phyloP scores from a whole-genome alignment of 257 asterid genomes.

The Parsonsia alboflavescens region DNA sequence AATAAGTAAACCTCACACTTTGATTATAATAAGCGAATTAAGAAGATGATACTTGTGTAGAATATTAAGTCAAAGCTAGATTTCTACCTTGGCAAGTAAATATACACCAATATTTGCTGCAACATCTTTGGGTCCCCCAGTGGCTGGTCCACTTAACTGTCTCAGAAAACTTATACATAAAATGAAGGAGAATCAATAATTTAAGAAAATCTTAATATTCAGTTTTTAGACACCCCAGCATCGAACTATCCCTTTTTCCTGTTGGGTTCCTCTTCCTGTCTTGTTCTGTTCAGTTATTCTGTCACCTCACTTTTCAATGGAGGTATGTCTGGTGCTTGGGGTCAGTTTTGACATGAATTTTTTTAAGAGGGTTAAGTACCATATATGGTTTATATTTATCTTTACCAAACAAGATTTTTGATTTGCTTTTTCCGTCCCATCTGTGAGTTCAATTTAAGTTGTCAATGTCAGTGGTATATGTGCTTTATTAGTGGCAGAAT shows the following conservation, averaged over 20 bases:
- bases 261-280: background rate
- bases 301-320: background rate
- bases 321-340: background rate
- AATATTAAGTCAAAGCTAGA: background rate
- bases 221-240: background rate
- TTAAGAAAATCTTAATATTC: background rate
- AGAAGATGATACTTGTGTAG: background rate
- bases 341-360: background rate
- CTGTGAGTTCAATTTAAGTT: no score
- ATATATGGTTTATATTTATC: no score
- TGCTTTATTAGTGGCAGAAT: no score
- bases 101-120: background rate
- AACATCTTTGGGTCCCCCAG: background rate
- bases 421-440: no score
- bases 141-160: background rate
- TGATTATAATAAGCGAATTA: no score
- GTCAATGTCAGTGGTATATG: no score
- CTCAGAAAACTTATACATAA: background rate
- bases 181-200: background rate
- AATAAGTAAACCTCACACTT: no score
- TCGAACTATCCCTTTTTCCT: background rate
- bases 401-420: no score
- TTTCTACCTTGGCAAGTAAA: no score
- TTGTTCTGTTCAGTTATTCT: background rate
- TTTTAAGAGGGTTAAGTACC: background rate